Evolutionary conservation across 805 yeast species (phyloP).

Genomic region (Dipodascus geniculatus): DNA sequence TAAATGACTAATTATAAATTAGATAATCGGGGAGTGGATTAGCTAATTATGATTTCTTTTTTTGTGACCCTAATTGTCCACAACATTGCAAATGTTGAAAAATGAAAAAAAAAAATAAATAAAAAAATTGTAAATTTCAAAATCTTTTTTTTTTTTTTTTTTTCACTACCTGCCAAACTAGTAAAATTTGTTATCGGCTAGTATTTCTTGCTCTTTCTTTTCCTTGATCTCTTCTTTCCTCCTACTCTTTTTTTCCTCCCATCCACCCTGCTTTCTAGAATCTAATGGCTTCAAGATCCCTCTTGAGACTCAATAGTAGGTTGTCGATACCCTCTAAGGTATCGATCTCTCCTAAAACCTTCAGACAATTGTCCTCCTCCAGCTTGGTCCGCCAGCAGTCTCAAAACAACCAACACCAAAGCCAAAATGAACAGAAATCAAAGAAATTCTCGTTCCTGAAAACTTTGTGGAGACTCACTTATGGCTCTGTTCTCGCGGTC

Average conservation of each 20-base stretch:
- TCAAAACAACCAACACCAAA: neutral
- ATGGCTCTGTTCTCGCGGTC: conserved; percentile 38
- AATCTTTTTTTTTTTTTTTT: too few species aligned
- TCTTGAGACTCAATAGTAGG: neutral
- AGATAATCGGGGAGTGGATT: neutral
- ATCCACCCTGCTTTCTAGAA: neutral
- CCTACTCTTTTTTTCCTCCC: neutral
- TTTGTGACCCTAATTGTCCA: too few species aligned
- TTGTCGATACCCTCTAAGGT: too few species aligned
- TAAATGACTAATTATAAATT: neutral
- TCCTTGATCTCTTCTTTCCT: neutral
- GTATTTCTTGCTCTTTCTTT: neutral
- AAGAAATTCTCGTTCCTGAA: conserved; percentile 22
- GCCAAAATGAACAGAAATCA: neutral
- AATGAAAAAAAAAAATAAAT: too few species aligned
- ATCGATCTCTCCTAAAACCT: too few species aligned
- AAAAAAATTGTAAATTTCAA: neutral
- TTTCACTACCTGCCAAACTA: too few species aligned
- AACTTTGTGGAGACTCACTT: conserved; percentile 37
- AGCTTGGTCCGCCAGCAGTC: neutral
- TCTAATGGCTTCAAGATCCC: neutral
- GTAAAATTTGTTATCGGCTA: too few species aligned
- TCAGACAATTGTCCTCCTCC: neutral
- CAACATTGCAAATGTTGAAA: too few species aligned
- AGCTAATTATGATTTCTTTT: neutral